Conservation (phyloP, 768 basidiomycete genomes). For the Clitopilus hobsonii region DNA sequence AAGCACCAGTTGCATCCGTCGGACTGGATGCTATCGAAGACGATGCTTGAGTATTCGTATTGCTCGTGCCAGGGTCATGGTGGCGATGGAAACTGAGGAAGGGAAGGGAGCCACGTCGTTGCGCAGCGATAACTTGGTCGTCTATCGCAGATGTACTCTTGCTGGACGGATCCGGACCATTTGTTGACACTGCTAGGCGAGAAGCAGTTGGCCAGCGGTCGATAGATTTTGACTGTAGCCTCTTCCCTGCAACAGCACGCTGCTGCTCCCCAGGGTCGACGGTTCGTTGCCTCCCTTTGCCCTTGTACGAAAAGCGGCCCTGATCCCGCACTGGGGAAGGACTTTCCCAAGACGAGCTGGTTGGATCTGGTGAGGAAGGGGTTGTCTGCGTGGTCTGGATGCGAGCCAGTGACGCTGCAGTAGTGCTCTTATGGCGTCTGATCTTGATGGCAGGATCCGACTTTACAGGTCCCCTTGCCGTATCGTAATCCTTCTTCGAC, state of each 20-base stretch:
- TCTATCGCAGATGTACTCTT: constrained; percentile 13
- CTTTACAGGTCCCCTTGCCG: constrained; percentile 13
- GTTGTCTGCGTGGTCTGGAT: not conserved
- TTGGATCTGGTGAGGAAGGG: not conserved
- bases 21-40: not conserved
- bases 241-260: constrained; percentile 6
- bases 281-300: constrained; percentile 23
- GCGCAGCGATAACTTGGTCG: constrained; percentile 2
- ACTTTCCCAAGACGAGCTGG: not conserved
- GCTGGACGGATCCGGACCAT: constrained; percentile 1
- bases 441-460: constrained; percentile 17
- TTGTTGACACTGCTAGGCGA: not conserved
- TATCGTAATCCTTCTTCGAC: constrained; percentile 2
- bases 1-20: not conserved
- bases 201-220: constrained; percentile 20
- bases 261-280: not conserved
- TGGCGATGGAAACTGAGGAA: constrained; percentile 3
- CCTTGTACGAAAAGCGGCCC: constrained; percentile 9
- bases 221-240: constrained; percentile 23
- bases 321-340: not conserved
- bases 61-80: constrained; percentile 8
- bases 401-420: not conserved
- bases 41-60: constrained; percentile 3
- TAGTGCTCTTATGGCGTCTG: constrained; percentile 10
- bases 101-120: constrained; percentile 12